phyloP scores from a whole-genome alignment of 306 rosid species.

The Potentilla sterilis region DNA sequence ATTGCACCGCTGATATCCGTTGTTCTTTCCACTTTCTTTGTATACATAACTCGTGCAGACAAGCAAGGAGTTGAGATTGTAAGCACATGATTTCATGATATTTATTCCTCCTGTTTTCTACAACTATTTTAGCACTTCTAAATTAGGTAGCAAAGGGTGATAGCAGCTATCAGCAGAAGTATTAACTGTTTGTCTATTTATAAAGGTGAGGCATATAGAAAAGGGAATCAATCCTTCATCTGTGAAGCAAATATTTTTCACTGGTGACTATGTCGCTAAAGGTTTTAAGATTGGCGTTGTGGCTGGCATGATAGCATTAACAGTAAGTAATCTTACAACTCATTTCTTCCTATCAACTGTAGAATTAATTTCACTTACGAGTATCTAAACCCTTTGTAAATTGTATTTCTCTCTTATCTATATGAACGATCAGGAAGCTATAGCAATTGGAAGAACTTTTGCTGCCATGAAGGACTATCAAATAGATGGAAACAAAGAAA shows the following conservation, averaged over 20 bases:
- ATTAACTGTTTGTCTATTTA: constrained; percentile 15
- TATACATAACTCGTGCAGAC: constrained; percentile 86
- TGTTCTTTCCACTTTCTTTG: constrained; percentile 75
- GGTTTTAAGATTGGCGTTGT: constrained; percentile 75
- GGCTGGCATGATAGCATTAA: constrained; percentile 87
- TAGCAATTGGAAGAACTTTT: constrained; percentile 96
- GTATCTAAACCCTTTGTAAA: constrained; percentile 11
- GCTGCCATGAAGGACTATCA: constrained; percentile 95
- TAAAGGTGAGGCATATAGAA: constrained; percentile 74
- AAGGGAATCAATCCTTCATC: constrained; percentile 91
- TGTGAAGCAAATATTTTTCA: constrained; percentile 55
- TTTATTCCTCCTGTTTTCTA: constrained; percentile 6
- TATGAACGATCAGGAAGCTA: constrained; percentile 65
- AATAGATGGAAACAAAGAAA: constrained; percentile 94
- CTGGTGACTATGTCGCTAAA: constrained; percentile 62
- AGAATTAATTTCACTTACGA: constrained; percentile 11
- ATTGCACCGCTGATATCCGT: constrained; percentile 88
- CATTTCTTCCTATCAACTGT: constrained; percentile 25
- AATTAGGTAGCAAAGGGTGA: not conserved
- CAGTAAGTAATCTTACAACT: constrained; percentile 50
- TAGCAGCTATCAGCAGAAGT: not conserved
- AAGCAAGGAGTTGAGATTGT: constrained; percentile 84
- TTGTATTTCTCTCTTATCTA: not conserved
- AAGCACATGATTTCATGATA: constrained; percentile 27
- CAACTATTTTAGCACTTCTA: not conserved